phyloP scores from a whole-genome alignment of 768 basidiomycete genomes.

The Amanita phalloides region DNA sequence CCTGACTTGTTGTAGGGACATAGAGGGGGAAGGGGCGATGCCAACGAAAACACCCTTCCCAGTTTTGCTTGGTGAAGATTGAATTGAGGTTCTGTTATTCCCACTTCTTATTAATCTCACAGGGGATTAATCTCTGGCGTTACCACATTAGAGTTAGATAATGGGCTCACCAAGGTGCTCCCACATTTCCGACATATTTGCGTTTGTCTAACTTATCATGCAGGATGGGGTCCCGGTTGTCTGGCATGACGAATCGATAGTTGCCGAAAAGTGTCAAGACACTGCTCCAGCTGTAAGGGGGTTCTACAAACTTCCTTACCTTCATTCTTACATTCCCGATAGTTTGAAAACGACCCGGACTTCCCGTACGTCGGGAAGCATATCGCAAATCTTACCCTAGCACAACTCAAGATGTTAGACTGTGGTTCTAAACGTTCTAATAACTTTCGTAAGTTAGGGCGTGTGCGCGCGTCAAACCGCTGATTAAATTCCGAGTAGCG shows the following conservation, averaged over 20 bases:
- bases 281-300: constrained; percentile 44
- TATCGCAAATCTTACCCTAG: constrained; percentile 66
- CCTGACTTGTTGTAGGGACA: constrained; percentile 37
- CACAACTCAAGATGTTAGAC: constrained; percentile 72
- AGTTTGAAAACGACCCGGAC: constrained; percentile 47
- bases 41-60: constrained; percentile 62
- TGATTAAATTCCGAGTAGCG: constrained; percentile 24
- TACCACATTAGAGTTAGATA: constrained; percentile 70
- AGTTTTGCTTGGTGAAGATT: constrained; percentile 61
- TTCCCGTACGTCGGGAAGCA: constrained; percentile 73
- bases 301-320: background rate
- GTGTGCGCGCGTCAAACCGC: background rate
- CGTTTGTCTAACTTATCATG: background rate
- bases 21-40: constrained; percentile 68
- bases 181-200: constrained; percentile 1
- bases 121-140: constrained; percentile 72
- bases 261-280: constrained; percentile 55
- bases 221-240: constrained; percentile 72
- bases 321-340: constrained; percentile 5
- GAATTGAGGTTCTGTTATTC: background rate
- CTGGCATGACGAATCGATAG: constrained; percentile 71
- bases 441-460: constrained; percentile 39
- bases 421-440: constrained; percentile 60
- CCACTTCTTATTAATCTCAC: constrained; percentile 6
- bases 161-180: constrained; percentile 61